Base-by-base conservation (phyloP, 345 rosid genomes). In the Noccaea caerulescens region DNA sequence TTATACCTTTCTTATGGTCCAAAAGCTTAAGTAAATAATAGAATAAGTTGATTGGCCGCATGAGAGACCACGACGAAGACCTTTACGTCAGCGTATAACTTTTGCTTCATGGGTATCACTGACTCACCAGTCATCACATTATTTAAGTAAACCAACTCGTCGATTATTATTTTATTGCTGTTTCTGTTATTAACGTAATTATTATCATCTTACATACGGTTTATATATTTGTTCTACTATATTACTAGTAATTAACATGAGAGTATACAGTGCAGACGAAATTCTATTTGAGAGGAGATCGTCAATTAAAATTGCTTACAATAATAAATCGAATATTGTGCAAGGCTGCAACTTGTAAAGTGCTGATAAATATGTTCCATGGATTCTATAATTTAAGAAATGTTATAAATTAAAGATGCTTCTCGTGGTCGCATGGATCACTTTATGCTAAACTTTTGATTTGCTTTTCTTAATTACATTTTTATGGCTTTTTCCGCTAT, bases 281-380 rank as follows among this genome's bases (percentile, higher is more conserved):
- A 52, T 75, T 68, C 44, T 63, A 53, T 14, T 68, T 53, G 23
- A 33, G 38, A 60, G n/a, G 33, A 50, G 69, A 75, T 68, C 63
- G 68, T 74, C 42, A 32, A 56, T 38, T 61, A 46, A 27, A 63
- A 30, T 69, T 60, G 1, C 68, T 7, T 36, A 14, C 32, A 33
- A n/a, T 33, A 69, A 52, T 4, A 36, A 4, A 60, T 57, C 67
- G 61, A 63, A 55, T 76, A 46, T 50, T 13, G 49, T 63, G 56
- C 60, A 63, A 76, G 67, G 72, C 79, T 70, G 79, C 75, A 76
- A 63, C 69, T 76, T 63, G 66, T 63, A 69, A 76, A 76, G 79
- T 57, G 69, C 37, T 75, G 61, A 53, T 1, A 52, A n/a, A 33
- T 51, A 13, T 33, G 36, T n/a, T 11, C 23, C 39, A 9, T 36